Evolutionary conservation across 495 filamentous ascomycete genomes (phyloP).

Genomic region (Xylaria intraflava): DNA sequence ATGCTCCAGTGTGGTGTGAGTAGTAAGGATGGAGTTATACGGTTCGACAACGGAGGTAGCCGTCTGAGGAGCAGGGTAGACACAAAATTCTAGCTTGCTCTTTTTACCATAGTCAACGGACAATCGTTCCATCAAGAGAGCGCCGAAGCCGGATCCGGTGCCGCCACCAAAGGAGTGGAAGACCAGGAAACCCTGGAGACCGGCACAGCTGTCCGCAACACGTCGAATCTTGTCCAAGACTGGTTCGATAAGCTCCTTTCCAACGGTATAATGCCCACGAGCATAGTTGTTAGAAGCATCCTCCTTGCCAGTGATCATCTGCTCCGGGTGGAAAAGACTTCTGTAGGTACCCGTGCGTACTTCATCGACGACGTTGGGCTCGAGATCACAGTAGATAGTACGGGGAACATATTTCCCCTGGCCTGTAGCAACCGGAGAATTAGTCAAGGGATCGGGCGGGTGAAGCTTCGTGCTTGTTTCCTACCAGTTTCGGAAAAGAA

Average conservation of each 20-base stretch:
- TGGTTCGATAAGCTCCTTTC: constrained; percentile 96
- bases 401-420: constrained; percentile 98
- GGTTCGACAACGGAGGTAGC: constrained; percentile 97
- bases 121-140: constrained; percentile 93
- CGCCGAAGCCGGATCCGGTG: constrained; percentile 97
- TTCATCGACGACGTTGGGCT: constrained; percentile 99
- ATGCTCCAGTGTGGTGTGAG: constrained; percentile 98
- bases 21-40: constrained; percentile 98
- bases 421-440: constrained; percentile 46
- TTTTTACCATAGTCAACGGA: constrained; percentile 99
- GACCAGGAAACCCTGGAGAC: constrained; percentile 96
- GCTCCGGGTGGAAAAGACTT: constrained; percentile 93
- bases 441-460: constrained; percentile 14
- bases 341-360: constrained; percentile 97
- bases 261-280: constrained; percentile 97
- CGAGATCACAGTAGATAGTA: constrained; percentile 99
- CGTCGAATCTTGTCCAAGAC: constrained; percentile 94
- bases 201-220: constrained; percentile 92
- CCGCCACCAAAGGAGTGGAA: constrained; percentile 99
- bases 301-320: constrained; percentile 99
- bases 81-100: constrained; percentile 98
- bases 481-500: constrained; percentile 99
- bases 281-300: constrained; percentile 99
- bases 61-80: constrained; percentile 95
- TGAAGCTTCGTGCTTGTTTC: constrained; percentile 17